Base-by-base conservation (phyloP, 805 yeast species). In the Saitoella complicata region DNA sequence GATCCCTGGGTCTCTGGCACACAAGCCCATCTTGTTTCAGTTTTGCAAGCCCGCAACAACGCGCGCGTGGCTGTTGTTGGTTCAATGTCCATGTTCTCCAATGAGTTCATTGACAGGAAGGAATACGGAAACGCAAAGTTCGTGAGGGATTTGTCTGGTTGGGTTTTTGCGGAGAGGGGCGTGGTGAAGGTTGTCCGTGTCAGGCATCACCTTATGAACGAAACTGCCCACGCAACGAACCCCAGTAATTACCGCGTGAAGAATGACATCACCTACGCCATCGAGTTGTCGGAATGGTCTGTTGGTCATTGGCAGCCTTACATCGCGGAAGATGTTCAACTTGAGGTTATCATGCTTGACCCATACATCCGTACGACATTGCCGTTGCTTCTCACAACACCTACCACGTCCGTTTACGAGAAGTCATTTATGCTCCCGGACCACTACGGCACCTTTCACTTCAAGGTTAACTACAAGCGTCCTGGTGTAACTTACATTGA, bases 381-480 rank as follows among this genome's bases (percentile, higher is more conserved):
- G 21, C 21, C 21, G 21, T 21, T 21, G 21, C 30, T 34, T 10
- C 32, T 29, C 12, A 65, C 91, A 55, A 53, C 60, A 12, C 68
- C 56, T 1, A 63, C 64, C 32, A 65, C 64, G 8, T 38, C 53
- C n/a, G 56, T 54, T 2, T 61, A 65, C 5, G 45, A 47, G 35
- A 37, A 39, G 7, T 7, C 33, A 31, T 85, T 91, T 62, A 71
- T 70, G 40, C 63, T 85, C 36, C 99, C 99, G 21, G 96, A 88
- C 61, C 95, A 86, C 57, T 95, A 91, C 62, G 99, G 99, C 46
- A 81, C 91, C 73, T 91, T 86, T 66, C 82, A 95, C 1, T 86
- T 83, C 60, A 70, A 71, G 49, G 69, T 81, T 40, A 80, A 81
- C 55, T 87, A 87, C 67, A 73, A 73, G 59, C 76, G 94, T 58